Evolutionary conservation across 495 filamentous ascomycete species (phyloP).

Genomic region (Penicillium desertorum): DNA sequence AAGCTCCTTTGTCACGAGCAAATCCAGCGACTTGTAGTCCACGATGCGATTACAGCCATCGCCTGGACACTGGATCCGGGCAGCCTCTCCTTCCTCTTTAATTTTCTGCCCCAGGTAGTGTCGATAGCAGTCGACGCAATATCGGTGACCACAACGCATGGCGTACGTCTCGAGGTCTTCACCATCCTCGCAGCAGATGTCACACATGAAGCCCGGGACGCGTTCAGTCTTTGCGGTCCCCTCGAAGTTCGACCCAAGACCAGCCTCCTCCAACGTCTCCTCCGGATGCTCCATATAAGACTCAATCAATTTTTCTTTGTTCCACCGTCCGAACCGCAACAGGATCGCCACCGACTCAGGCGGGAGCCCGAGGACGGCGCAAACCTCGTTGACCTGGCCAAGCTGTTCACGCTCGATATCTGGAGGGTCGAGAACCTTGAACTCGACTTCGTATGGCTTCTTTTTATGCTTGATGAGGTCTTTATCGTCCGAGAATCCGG

Average conservation of each 20-base stretch:
- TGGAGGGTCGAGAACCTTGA: constrained; percentile 70
- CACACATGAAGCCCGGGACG: constrained; percentile 78
- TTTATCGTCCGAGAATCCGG: constrained; percentile 74
- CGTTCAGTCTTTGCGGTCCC: constrained; percentile 64
- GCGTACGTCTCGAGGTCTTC: constrained; percentile 81
- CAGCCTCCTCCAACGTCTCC: constrained; percentile 79
- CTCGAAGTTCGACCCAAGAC: constrained; percentile 67
- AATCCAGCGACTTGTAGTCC: constrained; percentile 80
- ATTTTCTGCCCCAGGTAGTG: constrained; percentile 93
- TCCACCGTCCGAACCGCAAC: constrained; percentile 86
- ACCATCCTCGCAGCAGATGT: constrained; percentile 94
- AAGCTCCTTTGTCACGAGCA: constrained; percentile 74
- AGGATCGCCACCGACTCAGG: constrained; percentile 88
- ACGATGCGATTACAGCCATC: constrained; percentile 87
- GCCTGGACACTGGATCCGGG: constrained; percentile 88
- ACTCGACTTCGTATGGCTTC: constrained; percentile 81
- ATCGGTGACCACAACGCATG: constrained; percentile 95
- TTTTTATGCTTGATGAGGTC: constrained; percentile 67
- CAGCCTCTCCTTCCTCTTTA: constrained; percentile 89
- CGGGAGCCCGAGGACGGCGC: constrained; percentile 79
- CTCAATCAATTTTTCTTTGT: constrained; percentile 91
- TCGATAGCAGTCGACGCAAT: constrained; percentile 88
- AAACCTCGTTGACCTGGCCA: constrained; percentile 81
- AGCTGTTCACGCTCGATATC: constrained; percentile 84
- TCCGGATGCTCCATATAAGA: constrained; percentile 86